A percentile compares a stretch with the other conserved stretches of the same genome.
phyloP scores from a whole-genome alignment of 352 stramenopile genomes.

The Pythium sukuiense region DNA sequence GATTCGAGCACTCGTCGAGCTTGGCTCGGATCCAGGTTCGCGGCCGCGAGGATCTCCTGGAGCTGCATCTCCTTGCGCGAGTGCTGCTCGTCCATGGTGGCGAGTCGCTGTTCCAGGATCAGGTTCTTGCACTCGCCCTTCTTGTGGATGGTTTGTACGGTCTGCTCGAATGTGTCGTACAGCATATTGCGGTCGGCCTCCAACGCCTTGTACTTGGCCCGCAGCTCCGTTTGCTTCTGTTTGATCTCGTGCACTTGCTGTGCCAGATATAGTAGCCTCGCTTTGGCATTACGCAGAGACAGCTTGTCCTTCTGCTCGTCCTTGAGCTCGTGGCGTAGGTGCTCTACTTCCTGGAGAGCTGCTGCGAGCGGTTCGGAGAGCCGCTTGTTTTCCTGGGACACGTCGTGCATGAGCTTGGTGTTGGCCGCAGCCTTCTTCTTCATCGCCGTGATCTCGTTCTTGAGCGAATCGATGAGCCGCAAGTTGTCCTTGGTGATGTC shows the following conservation, averaged over 20 bases:
- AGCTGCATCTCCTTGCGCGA: constrained; percentile 72
- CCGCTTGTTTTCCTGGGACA: constrained; percentile 91
- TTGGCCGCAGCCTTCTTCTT: constrained; percentile 91
- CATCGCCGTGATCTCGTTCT: constrained; percentile 92
- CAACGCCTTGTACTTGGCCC: constrained; percentile 67
- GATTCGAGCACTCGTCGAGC: constrained; percentile 68
- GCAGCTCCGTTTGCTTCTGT: constrained; percentile 63
- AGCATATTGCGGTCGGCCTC: constrained; percentile 87
- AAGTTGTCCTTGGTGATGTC: constrained; percentile 95
- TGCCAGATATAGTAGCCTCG: constrained; percentile 75
- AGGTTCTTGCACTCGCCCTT: constrained; percentile 92
- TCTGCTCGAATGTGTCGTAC: constrained; percentile 91
- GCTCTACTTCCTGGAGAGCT: constrained; percentile 88
- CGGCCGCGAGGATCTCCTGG: constrained; percentile 68
- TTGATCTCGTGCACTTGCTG: constrained; percentile 70
- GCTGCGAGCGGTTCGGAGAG: constrained; percentile 86
- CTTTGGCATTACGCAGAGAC: constrained; percentile 87
- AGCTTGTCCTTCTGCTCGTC: constrained; percentile 92
- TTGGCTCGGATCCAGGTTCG: constrained; percentile 71
- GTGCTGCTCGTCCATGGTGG: constrained; percentile 70
- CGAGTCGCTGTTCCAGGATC: constrained; percentile 82
- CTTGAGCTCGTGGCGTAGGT: constrained; percentile 87
- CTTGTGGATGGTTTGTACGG: constrained; percentile 87
- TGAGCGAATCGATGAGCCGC: constrained; percentile 90
- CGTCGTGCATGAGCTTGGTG: constrained; percentile 92